Conservation (phyloP, 129 eudicot genomes). For the Dittrichia graveolens region DNA sequence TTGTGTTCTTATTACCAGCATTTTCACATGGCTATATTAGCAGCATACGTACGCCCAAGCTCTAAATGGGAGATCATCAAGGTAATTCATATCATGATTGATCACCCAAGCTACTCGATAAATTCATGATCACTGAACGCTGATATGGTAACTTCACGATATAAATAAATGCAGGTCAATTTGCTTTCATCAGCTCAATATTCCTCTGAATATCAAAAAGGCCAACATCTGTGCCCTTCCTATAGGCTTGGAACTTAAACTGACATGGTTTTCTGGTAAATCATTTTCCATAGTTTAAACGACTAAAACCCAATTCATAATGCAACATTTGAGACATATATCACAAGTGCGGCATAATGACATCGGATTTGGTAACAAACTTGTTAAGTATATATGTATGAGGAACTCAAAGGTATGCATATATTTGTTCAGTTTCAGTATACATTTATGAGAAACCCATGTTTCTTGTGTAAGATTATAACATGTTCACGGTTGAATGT, state of each 20-base stretch:
- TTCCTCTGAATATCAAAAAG: constrained; percentile 25
- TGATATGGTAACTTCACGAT: not conserved
- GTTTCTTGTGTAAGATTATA: not conserved
- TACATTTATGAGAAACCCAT: not conserved
- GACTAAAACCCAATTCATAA: not conserved
- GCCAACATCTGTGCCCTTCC: constrained; percentile 40
- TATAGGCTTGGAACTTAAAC: constrained; percentile 39
- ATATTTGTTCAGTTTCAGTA: not conserved
- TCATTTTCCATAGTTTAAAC: not conserved
- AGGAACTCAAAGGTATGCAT: constrained; percentile 10
- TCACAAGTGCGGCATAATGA: not conserved
- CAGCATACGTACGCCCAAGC: constrained; percentile 65
- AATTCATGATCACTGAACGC: not conserved
- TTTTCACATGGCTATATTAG: constrained; percentile 85
- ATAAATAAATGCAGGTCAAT: constrained; percentile 53
- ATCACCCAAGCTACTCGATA: not conserved
- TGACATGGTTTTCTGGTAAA: not conserved
- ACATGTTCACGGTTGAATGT: not conserved
- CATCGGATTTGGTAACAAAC: not conserved
- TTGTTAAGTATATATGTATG: constrained; percentile 3
- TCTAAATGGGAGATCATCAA: constrained; percentile 76
- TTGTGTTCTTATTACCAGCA: constrained; percentile 44
- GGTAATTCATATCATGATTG: constrained; percentile 38
- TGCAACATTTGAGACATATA: not conserved
- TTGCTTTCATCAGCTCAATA: constrained; percentile 45